Percentiles rank a stretch among this genome's conserved stretches.
These are phyloP conservation scores for Penicillium expansum DNA, from an alignment of 2,329 filamentous ascomycete genomes.

Conservation along the genomic window DNA sequence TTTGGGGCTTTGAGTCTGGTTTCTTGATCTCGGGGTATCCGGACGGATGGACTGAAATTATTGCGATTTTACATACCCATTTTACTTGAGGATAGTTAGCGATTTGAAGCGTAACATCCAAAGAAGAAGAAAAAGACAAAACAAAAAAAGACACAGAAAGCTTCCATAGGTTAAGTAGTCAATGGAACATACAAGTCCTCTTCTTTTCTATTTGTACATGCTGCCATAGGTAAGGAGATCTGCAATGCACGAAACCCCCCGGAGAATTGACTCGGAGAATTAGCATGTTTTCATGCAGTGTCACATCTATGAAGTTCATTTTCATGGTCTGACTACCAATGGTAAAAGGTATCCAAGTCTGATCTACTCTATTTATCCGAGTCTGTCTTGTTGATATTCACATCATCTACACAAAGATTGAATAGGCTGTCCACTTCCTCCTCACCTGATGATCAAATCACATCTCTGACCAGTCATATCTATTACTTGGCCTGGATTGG, in stretches of 20 bases:
- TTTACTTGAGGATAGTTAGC: not conserved
- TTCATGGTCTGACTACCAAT: not conserved
- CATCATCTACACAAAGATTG: not conserved
- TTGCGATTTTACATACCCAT: not conserved
- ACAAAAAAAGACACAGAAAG: too few relatives aligned
- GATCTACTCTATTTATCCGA: slow-evolving; percentile 7
- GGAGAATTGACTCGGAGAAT: slow-evolving; percentile 16
- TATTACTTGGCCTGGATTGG: not conserved
- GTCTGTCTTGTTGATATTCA: not conserved
- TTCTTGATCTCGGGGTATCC: not conserved
- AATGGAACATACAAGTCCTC: not conserved
- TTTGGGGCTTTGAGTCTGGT: not conserved
- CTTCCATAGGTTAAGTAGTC: not conserved
- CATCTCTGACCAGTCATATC: not conserved
- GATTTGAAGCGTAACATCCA: not conserved
- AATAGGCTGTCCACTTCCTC: not conserved
- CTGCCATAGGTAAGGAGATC: not conserved
- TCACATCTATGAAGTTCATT: not conserved
- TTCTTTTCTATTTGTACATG: not conserved
- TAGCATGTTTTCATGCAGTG: not conserved
- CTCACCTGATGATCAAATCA: not conserved
- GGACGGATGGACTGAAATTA: not conserved
- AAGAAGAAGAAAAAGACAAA: not conserved
- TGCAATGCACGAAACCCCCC: not conserved
- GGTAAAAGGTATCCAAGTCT: not conserved